Evolutionary conservation across 345 rosid species (phyloP).

Genomic region (Lepidium africanum): DNA sequence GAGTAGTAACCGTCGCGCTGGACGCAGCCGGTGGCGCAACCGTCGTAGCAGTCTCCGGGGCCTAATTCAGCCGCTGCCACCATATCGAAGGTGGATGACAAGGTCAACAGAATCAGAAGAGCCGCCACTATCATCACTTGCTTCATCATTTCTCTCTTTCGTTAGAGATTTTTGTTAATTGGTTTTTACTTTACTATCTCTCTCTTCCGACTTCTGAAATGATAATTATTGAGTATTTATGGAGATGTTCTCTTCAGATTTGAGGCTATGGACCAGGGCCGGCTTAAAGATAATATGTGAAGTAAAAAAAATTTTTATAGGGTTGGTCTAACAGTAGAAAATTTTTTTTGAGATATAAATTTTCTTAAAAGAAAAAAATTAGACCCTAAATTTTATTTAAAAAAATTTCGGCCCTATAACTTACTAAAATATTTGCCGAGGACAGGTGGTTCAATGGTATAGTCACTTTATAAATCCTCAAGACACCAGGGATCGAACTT

Average conservation of each 20-base stretch:
- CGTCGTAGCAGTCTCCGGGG: slow-evolving; percentile 34
- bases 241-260: not conserved
- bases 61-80: slow-evolving; percentile 16
- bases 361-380: too few relatives aligned
- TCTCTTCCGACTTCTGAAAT: not conserved
- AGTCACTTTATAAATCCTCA: too few relatives aligned
- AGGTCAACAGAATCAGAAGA: slow-evolving; percentile 10
- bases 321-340: too few relatives aligned
- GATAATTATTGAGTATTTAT: not conserved
- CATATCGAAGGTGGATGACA: not conserved
- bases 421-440: too few relatives aligned
- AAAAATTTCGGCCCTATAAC: too few relatives aligned
- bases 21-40: slow-evolving; percentile 45
- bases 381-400: too few relatives aligned
- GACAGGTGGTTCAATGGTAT: too few relatives aligned
- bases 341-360: too few relatives aligned
- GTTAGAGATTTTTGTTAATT: not conserved
- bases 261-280: not conserved
- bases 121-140: not conserved
- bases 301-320: too few relatives aligned
- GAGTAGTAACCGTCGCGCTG: slow-evolving; percentile 24
- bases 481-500: too few relatives aligned
- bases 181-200: not conserved
- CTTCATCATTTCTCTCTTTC: not conserved
- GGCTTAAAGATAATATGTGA: too few relatives aligned